Conservation (phyloP, 169 alveolate species). For the Cyclospora cayetanensis region DNA sequence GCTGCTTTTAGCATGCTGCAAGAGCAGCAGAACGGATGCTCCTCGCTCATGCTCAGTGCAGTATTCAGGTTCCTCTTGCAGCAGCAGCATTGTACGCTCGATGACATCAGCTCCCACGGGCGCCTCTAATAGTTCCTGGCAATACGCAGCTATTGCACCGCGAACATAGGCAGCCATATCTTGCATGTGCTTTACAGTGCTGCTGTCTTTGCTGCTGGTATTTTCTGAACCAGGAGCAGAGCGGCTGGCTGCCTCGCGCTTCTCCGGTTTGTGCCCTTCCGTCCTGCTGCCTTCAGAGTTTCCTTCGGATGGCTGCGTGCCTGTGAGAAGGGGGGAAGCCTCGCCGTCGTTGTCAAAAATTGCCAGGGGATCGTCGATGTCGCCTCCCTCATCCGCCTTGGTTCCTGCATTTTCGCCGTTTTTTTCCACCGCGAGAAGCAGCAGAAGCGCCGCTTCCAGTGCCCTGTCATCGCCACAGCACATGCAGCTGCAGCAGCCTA, state of each 20-base stretch:
- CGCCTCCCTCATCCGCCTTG: not conserved
- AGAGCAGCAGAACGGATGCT: constrained; percentile 43
- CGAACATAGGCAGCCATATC: not conserved
- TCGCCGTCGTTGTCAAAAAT: no score
- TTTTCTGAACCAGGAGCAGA: not conserved
- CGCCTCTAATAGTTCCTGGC: not conserved
- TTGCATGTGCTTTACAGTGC: not conserved
- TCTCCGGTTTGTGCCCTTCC: not conserved
- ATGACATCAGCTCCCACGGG: constrained; percentile 19
- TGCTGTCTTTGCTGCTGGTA: constrained; percentile 7
- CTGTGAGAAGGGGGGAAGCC: no score
- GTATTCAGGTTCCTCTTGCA: constrained; percentile 33
- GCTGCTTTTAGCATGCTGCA: constrained; percentile 22
- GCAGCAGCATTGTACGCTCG: constrained; percentile 46
- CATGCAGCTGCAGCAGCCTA: constrained; percentile 61
- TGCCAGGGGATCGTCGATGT: no score
- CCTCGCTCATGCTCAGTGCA: constrained; percentile 20
- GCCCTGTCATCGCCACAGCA: constrained; percentile 32
- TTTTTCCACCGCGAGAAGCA: not conserved
- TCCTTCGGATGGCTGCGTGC: no score
- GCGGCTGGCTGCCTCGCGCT: not conserved
- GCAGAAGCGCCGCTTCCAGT: constrained; percentile 26
- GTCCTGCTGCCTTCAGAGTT: constrained; percentile 52
- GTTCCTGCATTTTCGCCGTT: not conserved
- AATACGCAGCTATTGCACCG: not conserved